Evolutionary conservation across 2,329 filamentous ascomycete species (phyloP).

Genomic region (Capronia americana): DNA sequence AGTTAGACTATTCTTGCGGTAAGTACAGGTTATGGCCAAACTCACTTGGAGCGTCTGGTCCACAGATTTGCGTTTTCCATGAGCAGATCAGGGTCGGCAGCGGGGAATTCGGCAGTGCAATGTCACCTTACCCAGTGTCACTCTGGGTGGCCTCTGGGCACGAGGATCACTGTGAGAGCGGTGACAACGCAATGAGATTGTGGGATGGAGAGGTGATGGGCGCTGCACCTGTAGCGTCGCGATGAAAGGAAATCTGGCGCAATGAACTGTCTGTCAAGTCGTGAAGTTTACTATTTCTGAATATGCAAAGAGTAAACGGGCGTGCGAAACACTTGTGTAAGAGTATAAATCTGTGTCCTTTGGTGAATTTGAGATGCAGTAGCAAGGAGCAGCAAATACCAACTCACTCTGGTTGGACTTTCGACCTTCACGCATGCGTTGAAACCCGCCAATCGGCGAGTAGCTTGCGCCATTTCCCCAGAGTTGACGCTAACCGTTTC

Average conservation of each 20-base stretch:
- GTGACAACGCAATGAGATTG: not conserved
- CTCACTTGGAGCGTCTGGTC: slow-evolving; percentile 58
- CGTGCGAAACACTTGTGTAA: not conserved
- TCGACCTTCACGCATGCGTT: not conserved
- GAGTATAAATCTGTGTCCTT: not conserved
- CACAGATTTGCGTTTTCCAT: slow-evolving; percentile 60
- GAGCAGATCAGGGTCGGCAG: slow-evolving; percentile 39
- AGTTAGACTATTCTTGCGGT: slow-evolving; percentile 38
- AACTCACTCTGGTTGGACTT: slow-evolving; percentile 11
- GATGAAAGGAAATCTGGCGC: not conserved
- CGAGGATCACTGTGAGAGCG: not conserved
- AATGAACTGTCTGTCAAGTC: not conserved
- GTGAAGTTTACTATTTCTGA: not conserved
- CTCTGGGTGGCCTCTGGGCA: not conserved
- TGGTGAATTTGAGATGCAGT: slow-evolving; percentile 1
- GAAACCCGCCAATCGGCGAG: slow-evolving; percentile 20
- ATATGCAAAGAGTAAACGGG: not conserved
- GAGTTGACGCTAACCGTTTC: slow-evolving; percentile 18
- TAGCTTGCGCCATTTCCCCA: slow-evolving; percentile 21
- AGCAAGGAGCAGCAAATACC: slow-evolving; percentile 10
- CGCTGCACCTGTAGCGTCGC: not conserved
- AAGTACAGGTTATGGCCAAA: slow-evolving; percentile 19
- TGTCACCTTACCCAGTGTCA: not conserved
- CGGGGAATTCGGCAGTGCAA: slow-evolving; percentile 2
- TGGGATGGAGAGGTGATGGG: not conserved